Evolutionary conservation across 495 filamentous ascomycete genomes (phyloP), one percentile per base, ranked within the genome.

Genomic region (Daldinia caldariorum): DNA sequence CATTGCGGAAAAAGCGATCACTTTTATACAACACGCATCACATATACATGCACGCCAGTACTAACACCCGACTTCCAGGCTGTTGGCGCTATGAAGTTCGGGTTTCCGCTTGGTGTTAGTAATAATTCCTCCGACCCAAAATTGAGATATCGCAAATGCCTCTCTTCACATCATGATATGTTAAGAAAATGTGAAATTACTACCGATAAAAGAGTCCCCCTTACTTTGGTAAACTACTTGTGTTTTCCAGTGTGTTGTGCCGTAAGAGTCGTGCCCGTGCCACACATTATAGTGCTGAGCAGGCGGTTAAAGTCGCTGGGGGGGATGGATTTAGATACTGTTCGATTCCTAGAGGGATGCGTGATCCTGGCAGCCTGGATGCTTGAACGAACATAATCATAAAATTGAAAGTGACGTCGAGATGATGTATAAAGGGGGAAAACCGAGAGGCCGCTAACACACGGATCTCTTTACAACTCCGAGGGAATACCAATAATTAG

Each of bases 1-100:
- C 64, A 64, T 59, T 60, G 63, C 59, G 69, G 69, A 63, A 26
- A 71, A 26, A 71, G 56, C 63, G 45, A 68, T 68, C 64, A 57
- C 51, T 63, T 56, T 63, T 56, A 49, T 63, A 67, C 63, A 60
- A 47, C 26, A 58, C 12, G 29, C 56, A 39, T 56, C 47, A 35
- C 26, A 3, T 3, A 61, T 41, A 41, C 54, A 47, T 13, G 50
- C 43, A 39, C 58, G 26, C 37, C 26, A 26, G 26, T 26, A 26
- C 26, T 3, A 26, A 26, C 26, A 26, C 26, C 26, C 47, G 57
- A 34, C 18, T 10, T 26, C 61, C 45, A 67, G 35, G 69, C 49
- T 57, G 58, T 49, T 67, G 55, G 63, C 59, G 38, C 64, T 60
- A 26, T 16, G 39, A 47, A 67, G 69, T 64, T 64, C 61, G 61